These are phyloP conservation scores for Neobulgaria alba DNA, from an alignment of 2,329 filamentous ascomycete genomes.

Conservation along the genomic window DNA sequence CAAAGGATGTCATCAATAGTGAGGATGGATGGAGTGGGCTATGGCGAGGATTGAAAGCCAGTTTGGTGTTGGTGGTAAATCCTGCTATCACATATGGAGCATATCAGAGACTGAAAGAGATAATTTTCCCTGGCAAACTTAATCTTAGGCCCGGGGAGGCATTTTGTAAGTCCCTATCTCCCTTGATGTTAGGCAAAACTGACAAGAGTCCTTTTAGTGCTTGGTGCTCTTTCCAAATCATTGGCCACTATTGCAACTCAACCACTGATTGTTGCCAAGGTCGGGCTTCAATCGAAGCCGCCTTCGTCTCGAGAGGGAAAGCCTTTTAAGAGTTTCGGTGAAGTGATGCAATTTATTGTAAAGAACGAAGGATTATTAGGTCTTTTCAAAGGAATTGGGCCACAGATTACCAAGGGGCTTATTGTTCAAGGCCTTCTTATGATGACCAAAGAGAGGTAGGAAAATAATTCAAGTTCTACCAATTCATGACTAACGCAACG, in stretches of 20 bases:
- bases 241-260: slow-evolving; percentile 88
- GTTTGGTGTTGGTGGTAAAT: slow-evolving; percentile 89
- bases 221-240: slow-evolving; percentile 88
- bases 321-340: slow-evolving; percentile 85
- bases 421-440: slow-evolving; percentile 93
- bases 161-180: slow-evolving; percentile 60
- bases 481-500: slow-evolving; percentile 4
- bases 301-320: slow-evolving; percentile 77
- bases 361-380: slow-evolving; percentile 73
- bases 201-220: slow-evolving; percentile 44
- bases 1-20: slow-evolving; percentile 77
- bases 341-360: slow-evolving; percentile 92
- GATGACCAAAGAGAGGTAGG: slow-evolving; percentile 96
- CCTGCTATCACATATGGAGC: slow-evolving; percentile 96
- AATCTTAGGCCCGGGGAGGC: slow-evolving; percentile 77
- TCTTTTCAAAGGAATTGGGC: slow-evolving; percentile 95
- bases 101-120: slow-evolving; percentile 77
- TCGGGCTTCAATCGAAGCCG: slow-evolving; percentile 88
- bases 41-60: slow-evolving; percentile 94
- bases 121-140: slow-evolving; percentile 68
- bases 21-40: slow-evolving; percentile 84
- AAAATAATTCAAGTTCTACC: too few relatives aligned
- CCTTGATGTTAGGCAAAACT: not conserved
- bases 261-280: slow-evolving; percentile 94
- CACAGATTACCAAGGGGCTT: slow-evolving; percentile 87